Conservation (phyloP, 108 stramenopile species). For the Cyclotella kingstonii region DNA sequence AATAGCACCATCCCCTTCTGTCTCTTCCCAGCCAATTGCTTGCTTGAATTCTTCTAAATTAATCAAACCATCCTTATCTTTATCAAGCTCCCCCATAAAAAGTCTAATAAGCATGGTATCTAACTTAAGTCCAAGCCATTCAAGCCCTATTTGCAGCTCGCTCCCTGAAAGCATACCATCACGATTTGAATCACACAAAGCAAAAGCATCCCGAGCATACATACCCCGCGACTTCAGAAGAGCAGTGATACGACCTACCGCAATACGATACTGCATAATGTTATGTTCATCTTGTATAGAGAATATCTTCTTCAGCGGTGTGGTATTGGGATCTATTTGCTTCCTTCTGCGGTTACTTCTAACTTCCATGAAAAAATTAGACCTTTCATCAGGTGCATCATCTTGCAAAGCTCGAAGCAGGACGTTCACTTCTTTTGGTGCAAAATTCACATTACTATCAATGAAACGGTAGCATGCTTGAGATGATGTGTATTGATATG, state of each 20-base stretch:
- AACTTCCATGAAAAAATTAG: constrained; percentile 94
- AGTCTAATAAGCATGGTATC: constrained; percentile 77
- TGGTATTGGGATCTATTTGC: constrained; percentile 86
- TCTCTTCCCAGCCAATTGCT: constrained; percentile 90
- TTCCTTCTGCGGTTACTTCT: constrained; percentile 93
- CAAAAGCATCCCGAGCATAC: constrained; percentile 95
- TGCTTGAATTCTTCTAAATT: constrained; percentile 95
- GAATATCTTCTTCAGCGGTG: constrained; percentile 92
- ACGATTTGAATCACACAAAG: constrained; percentile 91
- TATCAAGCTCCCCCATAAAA: constrained; percentile 91
- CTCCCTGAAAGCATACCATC: constrained; percentile 91
- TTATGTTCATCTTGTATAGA: constrained; percentile 95
- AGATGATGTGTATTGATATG: constrained; percentile 87
- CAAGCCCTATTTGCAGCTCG: constrained; percentile 94
- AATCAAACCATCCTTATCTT: constrained; percentile 92
- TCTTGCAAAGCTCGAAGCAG: constrained; percentile 92
- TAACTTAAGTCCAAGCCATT: constrained; percentile 90
- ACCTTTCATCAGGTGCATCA: constrained; percentile 78
- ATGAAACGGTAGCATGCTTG: constrained; percentile 94
- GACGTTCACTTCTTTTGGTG: constrained; percentile 83
- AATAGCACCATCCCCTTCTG: constrained; percentile 56
- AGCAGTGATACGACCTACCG: constrained; percentile 87
- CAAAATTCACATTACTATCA: constrained; percentile 91
- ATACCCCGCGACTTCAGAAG: constrained; percentile 91
- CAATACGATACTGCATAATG: constrained; percentile 91